Evolutionary conservation across 768 basidiomycete genomes (phyloP), one percentile per base, ranked within the genome.

Genomic region (Austroboletus festivus): DNA sequence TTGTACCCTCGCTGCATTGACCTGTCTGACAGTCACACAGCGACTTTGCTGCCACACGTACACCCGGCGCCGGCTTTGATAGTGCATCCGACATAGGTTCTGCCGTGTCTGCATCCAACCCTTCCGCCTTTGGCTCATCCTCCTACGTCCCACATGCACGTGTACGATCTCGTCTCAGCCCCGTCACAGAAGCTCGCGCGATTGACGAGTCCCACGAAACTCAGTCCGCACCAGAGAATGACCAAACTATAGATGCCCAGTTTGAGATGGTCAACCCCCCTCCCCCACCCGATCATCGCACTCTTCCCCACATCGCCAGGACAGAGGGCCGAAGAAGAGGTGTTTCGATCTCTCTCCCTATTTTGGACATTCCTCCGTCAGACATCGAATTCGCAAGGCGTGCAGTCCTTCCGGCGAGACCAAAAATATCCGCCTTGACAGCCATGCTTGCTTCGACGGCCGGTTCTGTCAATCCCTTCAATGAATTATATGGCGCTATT

Each of bases 401-500:
- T 57, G 73, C 72, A 37, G 73, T 89, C 5, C 53, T 57, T 0
- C 73, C 79, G 0, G 43, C 64, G 9, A 71, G 66, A 23, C 68
- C 77, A 0, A 71, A 64, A 10, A 75, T 73, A 58, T 93, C 91
- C 1, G 78, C 83, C 21, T 71, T 96, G 16, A 83, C 88, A 0
- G 71, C 83, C 1, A 82, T 90, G 73, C 76, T 97, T 21, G 86
- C 85, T 2, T 78, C 86, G 2, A 76, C 76, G 8, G 72, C 78
- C 33, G 73, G 80, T 13, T 63, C 72, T 34, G 76, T 86, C 10
- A 96, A 95, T 63, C 93, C 95, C 1, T 96, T 94, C 66, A 76
- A 86, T 6, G 86, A 93, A 57, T 69, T 89, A 23, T 98, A 98
- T 62, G 86, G 86, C 8, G 80, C 87, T 5, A 88, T 93, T 21